These are phyloP conservation scores for Meredithiella fracta DNA, from an alignment of 2,329 filamentous ascomycete genomes.

Conservation along the genomic window DNA sequence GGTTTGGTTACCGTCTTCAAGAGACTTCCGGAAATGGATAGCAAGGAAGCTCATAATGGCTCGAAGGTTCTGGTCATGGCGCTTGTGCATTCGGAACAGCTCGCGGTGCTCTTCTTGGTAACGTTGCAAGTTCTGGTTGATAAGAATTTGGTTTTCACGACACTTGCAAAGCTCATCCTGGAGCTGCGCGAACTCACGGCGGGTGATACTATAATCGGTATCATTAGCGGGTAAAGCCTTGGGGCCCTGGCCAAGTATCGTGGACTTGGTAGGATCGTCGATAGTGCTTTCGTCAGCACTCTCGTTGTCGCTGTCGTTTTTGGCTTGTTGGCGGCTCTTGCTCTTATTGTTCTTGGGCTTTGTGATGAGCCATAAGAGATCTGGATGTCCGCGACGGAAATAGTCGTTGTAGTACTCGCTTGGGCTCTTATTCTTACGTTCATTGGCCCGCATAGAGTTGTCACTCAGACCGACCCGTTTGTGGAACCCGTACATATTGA, in stretches of 20 bases:
- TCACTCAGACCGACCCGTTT: conserved; percentile 87
- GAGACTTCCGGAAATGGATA: conserved; percentile 84
- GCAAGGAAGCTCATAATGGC: conserved; percentile 95
- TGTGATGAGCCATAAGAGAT: conserved; percentile 88
- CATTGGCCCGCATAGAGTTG: conserved; percentile 93
- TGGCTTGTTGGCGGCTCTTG: conserved; percentile 43
- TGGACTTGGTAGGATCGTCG: conserved; percentile 23
- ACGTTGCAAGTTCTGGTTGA: conserved; percentile 54
- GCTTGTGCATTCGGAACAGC: conserved; percentile 31
- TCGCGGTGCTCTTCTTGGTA: conserved; percentile 15
- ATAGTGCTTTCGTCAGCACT: conserved; percentile 37
- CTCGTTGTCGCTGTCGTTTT: conserved; percentile 54
- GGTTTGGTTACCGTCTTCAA: conserved; percentile 60
- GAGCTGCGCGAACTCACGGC: conserved; percentile 62
- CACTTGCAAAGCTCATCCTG: conserved; percentile 68
- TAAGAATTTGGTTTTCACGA: conserved; percentile 71
- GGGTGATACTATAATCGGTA: conserved; percentile 25
- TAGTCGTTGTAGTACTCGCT: conserved; percentile 97
- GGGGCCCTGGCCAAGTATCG: not conserved
- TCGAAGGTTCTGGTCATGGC: conserved; percentile 98
- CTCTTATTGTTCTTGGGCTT: conserved; percentile 69
- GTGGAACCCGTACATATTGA: conserved; percentile 98
- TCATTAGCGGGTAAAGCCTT: conserved; percentile 10
- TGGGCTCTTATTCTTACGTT: conserved; percentile 91
- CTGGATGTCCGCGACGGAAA: conserved; percentile 83